Base-by-base conservation (phyloP, 2,329 filamentous ascomycete genomes). In the Lachnellula subtilissima region DNA sequence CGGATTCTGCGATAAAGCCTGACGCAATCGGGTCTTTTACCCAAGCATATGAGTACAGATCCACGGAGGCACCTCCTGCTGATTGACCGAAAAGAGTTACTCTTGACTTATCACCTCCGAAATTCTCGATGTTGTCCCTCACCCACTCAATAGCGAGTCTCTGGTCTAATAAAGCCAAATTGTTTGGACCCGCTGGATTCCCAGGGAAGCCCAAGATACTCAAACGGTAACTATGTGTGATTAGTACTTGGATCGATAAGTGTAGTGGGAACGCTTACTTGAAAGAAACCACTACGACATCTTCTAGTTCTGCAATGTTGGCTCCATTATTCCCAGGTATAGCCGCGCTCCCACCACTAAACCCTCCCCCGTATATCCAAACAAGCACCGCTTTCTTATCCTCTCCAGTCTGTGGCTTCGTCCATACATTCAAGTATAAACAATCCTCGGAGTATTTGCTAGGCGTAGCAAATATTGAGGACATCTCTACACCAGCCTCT, bases 151-250 rank as follows among this genome's bases (percentile, higher is more conserved):
- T 72, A 5, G 81, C 76, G 9, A 79, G 65, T 61, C 81, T 76
- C 69, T 87, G 84, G 64, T 88, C 85, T 57, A 78, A 74, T 48
- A 88, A 69, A 1, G 86, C 87, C 9, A 86, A 70, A 60, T 90
- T 90, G 1, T 57, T 56, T 5, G 58, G 52, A 5, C 56, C 50
- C 5, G 28, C 36, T 5, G 64, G 65, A 6, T 68, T 66, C 19
- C 71, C 70, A 5, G 72, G 71, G 52, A 73, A 74, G 2, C 72
- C 72, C 36, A 74, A 69, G 42, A 75, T 71, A 42, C 68, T 69
- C 35, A 73, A 57, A 42, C 73, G 67, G 48, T 73, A 75, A 54
- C 72, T 74, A 48, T 6, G 15, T 64, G 14, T 55, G 49, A n/a
- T 58, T 58, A n/a, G 45, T 46, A 22, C 53, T 52, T 17, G 59